Evolutionary conservation across 1,284 basidiomycete species (phyloP), one percentile per base, ranked within the genome.

Genomic region (Agaricales sp.): DNA sequence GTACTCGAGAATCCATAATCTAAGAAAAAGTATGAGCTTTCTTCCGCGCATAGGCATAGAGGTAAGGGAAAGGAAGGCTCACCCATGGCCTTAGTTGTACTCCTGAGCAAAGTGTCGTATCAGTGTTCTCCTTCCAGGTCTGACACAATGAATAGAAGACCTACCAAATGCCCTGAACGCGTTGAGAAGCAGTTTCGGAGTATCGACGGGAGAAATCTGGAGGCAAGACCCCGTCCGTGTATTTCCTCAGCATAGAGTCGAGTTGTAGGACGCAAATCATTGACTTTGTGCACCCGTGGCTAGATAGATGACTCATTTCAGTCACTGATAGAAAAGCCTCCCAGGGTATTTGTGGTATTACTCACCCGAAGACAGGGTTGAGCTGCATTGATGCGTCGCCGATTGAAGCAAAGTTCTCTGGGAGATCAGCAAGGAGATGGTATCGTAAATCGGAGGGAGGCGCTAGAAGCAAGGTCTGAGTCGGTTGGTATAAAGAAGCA

Each of bases 281-380:
- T 8, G 39, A 6, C 18, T 41, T 41, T n/a, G 39, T 16, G 16
- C 39, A 41, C 4, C 39, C 39, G 13, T 41, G 39, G 4, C 39
- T 41, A n/a, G 11, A 35, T 11, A n/a, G 8, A 8, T 11, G 30
- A 35, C 11, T 18, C 39, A 41, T 20, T 16, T 41, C 19, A 41
- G 39, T 16, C 16, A 41, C 6, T 11, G 16, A 8, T 16, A 11
- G 39, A 41, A 4, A 18, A 41, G 6, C 6, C n/a, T 16, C 8
- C 30, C 8, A 35, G 39, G 16, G 19, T 41, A 11, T 21, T 4
- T 11, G 8, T 8, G 14, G 24, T 11, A 45, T 30, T 6, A 13
- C 44, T 21, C 24, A 26, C 24, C 44, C 44, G 23, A 23, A 45
- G 44, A 45, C 20, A 21, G 44, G 44, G 18, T 45, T 45, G 6